Evolutionary conservation across 1,284 basidiomycete species (phyloP).

Genomic region (Coniferiporia weirii): DNA sequence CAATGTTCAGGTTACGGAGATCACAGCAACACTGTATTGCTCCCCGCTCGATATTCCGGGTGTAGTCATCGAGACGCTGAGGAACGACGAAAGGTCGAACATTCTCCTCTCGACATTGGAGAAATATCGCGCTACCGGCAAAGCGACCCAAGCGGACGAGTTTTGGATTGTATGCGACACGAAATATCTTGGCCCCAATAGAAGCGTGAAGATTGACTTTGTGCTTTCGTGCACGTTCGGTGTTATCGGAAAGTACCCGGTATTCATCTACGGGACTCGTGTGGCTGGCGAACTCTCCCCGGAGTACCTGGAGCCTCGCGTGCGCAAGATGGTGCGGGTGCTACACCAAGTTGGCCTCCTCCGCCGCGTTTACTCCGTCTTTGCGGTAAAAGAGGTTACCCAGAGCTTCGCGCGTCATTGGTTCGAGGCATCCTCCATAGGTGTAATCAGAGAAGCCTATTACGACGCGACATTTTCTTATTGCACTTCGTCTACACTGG

Average conservation of each 20-base stretch:
- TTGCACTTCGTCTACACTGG: constrained; percentile 44
- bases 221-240: constrained; percentile 23
- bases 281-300: constrained; percentile 29
- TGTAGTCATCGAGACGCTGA: constrained; percentile 1
- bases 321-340: constrained; percentile 30
- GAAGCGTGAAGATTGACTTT: constrained; percentile 20
- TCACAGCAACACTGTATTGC: not conserved
- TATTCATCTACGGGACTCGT: constrained; percentile 46
- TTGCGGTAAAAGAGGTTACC: constrained; percentile 48
- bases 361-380: constrained; percentile 59
- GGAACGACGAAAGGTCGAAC: constrained; percentile 12
- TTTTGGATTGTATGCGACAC: constrained; percentile 15
- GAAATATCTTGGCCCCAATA: not conserved
- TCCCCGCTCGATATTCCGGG: constrained; percentile 4
- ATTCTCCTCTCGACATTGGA: constrained; percentile 11
- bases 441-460: constrained; percentile 40
- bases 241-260: constrained; percentile 32
- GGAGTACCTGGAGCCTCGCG: constrained; percentile 30
- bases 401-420: constrained; percentile 43
- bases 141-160: constrained; percentile 1
- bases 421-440: constrained; percentile 39
- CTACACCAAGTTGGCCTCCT: not conserved
- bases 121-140: constrained; percentile 2
- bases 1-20: not conserved
- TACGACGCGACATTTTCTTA: constrained; percentile 57